phyloP scores from a whole-genome alignment of 1,139 yeast genomes.

The Debaryomyces coudertii region DNA sequence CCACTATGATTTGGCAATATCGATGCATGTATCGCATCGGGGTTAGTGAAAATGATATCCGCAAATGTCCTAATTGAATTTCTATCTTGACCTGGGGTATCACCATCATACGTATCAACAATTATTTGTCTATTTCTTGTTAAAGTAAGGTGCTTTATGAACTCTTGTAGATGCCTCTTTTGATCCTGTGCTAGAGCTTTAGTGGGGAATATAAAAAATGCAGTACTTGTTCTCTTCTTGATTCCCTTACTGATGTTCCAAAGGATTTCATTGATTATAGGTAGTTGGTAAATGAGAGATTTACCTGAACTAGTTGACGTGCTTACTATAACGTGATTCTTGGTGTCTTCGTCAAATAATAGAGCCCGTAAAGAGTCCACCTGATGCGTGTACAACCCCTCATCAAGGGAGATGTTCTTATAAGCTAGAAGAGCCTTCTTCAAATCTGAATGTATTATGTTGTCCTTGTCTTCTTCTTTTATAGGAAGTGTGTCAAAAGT shows the following conservation, averaged over 20 bases:
- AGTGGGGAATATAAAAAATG: constrained; percentile 91
- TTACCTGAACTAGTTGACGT: constrained; percentile 97
- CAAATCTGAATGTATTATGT: constrained; percentile 46
- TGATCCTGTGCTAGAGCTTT: constrained; percentile 98
- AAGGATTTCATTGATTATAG: constrained; percentile 66
- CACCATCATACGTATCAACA: constrained; percentile 92
- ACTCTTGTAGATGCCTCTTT: constrained; percentile 67
- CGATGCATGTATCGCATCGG: constrained; percentile 88
- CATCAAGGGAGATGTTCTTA: constrained; percentile 46
- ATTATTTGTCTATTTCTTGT: constrained; percentile 35
- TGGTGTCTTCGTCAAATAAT: constrained; percentile 32
- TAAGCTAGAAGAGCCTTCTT: constrained; percentile 53
- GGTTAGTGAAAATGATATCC: constrained; percentile 86
- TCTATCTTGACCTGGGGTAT: constrained; percentile 66
- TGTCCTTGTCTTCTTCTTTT: constrained; percentile 37
- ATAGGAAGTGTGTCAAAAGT: constrained; percentile 17
- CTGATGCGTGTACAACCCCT: constrained; percentile 76
- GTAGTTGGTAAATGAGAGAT: constrained; percentile 86
- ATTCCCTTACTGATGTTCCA: constrained; percentile 34
- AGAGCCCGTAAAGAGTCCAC: constrained; percentile 70
- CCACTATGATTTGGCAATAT: constrained; percentile 71
- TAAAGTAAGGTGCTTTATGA: constrained; percentile 52
- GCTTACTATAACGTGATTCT: constrained; percentile 73
- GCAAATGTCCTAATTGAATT: constrained; percentile 59
- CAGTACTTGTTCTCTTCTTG: constrained; percentile 48